Evolutionary conservation across 352 stramenopile genomes (phyloP), one percentile per base, ranked within the genome.

Genomic region (Elongisporangium anandrum): DNA sequence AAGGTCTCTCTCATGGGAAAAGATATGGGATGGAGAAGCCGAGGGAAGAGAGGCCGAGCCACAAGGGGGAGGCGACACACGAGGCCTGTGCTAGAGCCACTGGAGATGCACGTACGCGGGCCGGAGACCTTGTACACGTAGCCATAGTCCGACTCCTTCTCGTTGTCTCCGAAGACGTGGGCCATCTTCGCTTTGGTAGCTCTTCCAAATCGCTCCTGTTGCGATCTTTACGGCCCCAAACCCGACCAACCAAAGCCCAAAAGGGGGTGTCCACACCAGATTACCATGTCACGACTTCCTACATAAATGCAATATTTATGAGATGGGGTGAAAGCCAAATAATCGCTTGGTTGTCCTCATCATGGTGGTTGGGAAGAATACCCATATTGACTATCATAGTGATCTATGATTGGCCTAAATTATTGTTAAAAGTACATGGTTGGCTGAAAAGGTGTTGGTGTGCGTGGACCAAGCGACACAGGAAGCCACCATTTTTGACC

Each of bases 91-190:
- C 4, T 13, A 45, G 34, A 45, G 34, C 34, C 12, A 45, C 34
- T 45, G n/a, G n/a, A 50, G 20, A 41, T 16, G 60, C 20, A 90
- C 87, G 68, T 90, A 97, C 90, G 81, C 56, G 98, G 98, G 58
- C 98, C 98, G 54, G 96, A 99, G 59, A 99, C 98, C 76, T 99
- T 98, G 78, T 98, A 98, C 64, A 99, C 97, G 72, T 98, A 99
- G 65, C 98, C 98, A 87, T 99, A 99, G 84, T 99, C 96, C 23
- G 90, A 81, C 62, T 95, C 86, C 65, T 87, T 87, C 66, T 95
- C 86, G 52, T 85, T 87, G 70, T 95, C 86, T 48, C 86, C 86
- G 61, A 95, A 92, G 54, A 95, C 81, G 64, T 91, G 68, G 71
- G 83, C 75, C 86, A 93, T 93, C 50, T 45, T 45, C 34, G 10